Evolutionary conservation across 2,329 filamentous ascomycete species (phyloP).

Genomic region (Microsporum ferrugineum): DNA sequence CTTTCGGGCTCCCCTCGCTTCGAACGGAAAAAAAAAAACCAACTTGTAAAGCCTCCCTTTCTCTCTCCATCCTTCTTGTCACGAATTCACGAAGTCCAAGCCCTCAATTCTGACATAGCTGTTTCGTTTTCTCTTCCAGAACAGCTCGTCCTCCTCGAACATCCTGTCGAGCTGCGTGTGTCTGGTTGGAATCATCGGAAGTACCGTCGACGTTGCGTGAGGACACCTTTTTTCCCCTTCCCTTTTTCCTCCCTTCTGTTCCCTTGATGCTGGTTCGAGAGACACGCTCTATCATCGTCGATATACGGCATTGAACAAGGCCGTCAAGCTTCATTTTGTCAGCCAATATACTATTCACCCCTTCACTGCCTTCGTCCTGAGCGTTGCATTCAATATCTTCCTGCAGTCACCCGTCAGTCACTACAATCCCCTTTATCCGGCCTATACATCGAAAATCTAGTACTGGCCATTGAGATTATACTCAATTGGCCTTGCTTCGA

Average conservation of each 20-base stretch:
- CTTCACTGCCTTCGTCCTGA: not conserved
- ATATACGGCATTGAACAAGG: not conserved
- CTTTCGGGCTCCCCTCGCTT: not conserved
- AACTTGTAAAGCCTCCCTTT: slow-evolving; percentile 2
- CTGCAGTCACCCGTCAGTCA: not conserved
- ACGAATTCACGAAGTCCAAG: not conserved
- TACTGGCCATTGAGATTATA: not conserved
- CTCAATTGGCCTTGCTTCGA: not conserved
- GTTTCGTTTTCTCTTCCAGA: not conserved
- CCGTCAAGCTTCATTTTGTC: not conserved
- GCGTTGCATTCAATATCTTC: not conserved
- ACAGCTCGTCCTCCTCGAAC: not conserved
- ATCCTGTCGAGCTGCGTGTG: not conserved
- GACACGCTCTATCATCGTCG: not conserved
- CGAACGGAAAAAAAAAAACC: not conserved
- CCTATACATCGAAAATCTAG: not conserved
- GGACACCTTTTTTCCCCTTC: not conserved
- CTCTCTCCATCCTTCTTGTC: not conserved
- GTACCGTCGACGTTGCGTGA: not conserved
- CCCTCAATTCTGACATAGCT: not conserved
- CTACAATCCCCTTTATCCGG: not conserved
- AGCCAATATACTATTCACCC: too few relatives aligned
- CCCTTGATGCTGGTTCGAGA: not conserved
- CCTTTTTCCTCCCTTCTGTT: not conserved
- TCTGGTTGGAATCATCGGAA: not conserved